Percentiles rank a stretch among this genome's conserved stretches.
phyloP scores from a whole-genome alignment of 1,139 yeast species.

The Pichia sp. region DNA sequence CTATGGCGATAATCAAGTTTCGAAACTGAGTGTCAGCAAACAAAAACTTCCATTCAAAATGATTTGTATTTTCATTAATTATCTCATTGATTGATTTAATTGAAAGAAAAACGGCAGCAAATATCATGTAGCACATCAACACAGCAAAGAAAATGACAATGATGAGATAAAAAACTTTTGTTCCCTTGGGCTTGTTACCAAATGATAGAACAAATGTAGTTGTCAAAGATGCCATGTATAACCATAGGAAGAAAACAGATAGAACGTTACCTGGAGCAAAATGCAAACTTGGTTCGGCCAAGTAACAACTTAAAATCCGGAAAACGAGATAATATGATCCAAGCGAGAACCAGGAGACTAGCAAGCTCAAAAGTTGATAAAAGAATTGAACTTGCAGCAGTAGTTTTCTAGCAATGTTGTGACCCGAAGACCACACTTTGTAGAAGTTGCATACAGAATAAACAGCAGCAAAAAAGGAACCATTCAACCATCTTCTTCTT shows the following conservation, averaged over 20 bases:
- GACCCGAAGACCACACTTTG: constrained; percentile 62
- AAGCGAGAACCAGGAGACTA: constrained; percentile 75
- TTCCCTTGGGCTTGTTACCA: constrained; percentile 93
- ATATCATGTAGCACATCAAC: constrained; percentile 85
- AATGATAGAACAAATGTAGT: constrained; percentile 87
- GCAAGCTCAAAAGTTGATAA: constrained; percentile 57
- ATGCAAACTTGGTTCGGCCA: constrained; percentile 42
- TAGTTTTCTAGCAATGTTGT: constrained; percentile 53
- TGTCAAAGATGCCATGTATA: constrained; percentile 80
- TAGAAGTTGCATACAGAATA: constrained; percentile 70
- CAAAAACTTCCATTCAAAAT: constrained; percentile 41
- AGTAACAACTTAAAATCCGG: constrained; percentile 50
- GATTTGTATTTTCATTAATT: constrained; percentile 36
- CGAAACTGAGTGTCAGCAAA: constrained; percentile 63
- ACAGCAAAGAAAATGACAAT: constrained; percentile 86
- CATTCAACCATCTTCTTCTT: constrained; percentile 81
- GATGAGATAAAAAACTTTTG: constrained; percentile 73
- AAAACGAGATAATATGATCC: constrained; percentile 74
- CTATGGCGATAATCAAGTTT: constrained; percentile 79
- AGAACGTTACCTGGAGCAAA: constrained; percentile 61
- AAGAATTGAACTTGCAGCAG: constrained; percentile 62
- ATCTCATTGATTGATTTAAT: constrained; percentile 49
- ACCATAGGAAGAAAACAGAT: constrained; percentile 80
- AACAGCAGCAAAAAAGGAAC: constrained; percentile 76
- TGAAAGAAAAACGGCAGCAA: constrained; percentile 81